Base-by-base conservation (phyloP, 306 rosid species). In the Potentilla sterilis region DNA sequence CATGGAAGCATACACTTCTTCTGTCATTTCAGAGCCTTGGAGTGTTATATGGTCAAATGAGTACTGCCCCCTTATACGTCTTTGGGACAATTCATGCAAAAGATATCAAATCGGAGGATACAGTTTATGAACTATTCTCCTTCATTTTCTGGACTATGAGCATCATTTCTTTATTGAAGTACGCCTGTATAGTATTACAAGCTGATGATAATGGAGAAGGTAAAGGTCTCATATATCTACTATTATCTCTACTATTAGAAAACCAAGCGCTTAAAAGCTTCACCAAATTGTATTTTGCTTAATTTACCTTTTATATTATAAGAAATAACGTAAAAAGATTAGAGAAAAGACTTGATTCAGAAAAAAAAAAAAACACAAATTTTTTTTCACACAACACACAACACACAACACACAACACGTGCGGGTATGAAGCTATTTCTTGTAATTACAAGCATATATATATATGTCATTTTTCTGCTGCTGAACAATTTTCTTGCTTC, bases 201-300 rank as follows among this genome's bases (percentile, higher is more conserved):
- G 96, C 86, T 19, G 93, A 92, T 81, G 89, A 92, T 78, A 81
- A 83, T 73, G 93, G 93, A 84, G 92, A 92, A 79, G 96, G 96
- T 88, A 81, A 62, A 57, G 16, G 38, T 49, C 59, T 69, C 34
- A 40, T 61, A 69, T 70, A n/a, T n/a, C n/a, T n/a, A n/a, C n/a
- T n/a, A n/a, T n/a, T n/a, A n/a, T n/a, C n/a, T n/a, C n/a, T n/a
- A n/a, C n/a, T n/a, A n/a, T n/a, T n/a, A n/a, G n/a, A n/a, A n/a
- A n/a, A n/a, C n/a, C n/a, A n/a, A n/a, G n/a, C n/a, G n/a, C n/a
- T n/a, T n/a, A n/a, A n/a, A n/a, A n/a, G n/a, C n/a, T n/a, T n/a
- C n/a, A n/a, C n/a, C n/a, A n/a, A n/a, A n/a, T n/a, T n/a, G n/a
- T n/a, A n/a, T n/a, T n/a, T n/a, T n/a, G n/a, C n/a, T n/a, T n/a